These are phyloP conservation scores for Spiraea crenata DNA, from an alignment of 331 rosid species.

Conservation along the genomic window DNA sequence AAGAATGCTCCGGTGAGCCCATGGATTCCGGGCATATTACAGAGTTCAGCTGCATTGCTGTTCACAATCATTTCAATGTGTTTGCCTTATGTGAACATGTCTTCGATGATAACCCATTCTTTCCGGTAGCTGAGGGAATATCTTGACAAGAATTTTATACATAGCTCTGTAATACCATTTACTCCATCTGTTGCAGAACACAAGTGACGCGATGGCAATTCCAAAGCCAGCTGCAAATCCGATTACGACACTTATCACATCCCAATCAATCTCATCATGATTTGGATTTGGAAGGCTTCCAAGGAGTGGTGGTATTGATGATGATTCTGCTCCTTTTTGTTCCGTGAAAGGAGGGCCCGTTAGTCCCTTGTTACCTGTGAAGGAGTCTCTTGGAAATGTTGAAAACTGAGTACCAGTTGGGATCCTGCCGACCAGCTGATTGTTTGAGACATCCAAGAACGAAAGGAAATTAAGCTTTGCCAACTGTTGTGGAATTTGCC, in stretches of 20 bases:
- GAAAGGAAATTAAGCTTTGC: constrained; percentile 15
- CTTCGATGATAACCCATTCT: no score
- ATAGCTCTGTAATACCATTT: no score
- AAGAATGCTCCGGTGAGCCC: no score
- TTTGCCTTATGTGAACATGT: no score
- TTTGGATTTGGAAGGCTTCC: no score
- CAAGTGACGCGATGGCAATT: not conserved
- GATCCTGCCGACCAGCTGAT: constrained; percentile 34
- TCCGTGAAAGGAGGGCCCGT: constrained; percentile 31
- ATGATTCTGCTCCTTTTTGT: not conserved
- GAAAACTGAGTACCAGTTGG: constrained; percentile 29
- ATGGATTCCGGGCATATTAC: no score
- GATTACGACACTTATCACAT: not conserved
- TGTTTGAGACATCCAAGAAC: constrained; percentile 40
- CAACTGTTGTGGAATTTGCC: constrained; percentile 44
- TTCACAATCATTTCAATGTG: no score
- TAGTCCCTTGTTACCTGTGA: constrained; percentile 33
- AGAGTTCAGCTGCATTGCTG: no score
- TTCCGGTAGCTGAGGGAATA: no score
- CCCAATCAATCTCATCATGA: not conserved
- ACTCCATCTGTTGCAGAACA: no score
- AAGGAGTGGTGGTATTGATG: not conserved
- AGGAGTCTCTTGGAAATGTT: not conserved
- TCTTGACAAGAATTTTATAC: no score
- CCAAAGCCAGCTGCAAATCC: not conserved